Conservation (phyloP, 192 early-diverging fungal genomes). For the Coemansia sp. region DNA sequence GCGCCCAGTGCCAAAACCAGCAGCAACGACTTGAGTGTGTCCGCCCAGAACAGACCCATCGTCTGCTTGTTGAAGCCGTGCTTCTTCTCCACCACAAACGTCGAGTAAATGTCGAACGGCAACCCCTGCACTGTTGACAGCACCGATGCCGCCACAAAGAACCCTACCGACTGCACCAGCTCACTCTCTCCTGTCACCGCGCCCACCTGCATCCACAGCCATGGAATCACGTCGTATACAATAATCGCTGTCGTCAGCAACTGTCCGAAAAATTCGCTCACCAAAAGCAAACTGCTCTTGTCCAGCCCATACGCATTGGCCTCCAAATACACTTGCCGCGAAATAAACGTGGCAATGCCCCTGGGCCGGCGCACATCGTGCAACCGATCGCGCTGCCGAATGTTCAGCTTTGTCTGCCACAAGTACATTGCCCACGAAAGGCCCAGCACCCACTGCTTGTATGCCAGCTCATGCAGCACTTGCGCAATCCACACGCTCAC, state of each 20-base stretch:
- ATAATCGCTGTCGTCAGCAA: constrained; percentile 69
- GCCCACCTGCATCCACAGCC: constrained; percentile 68
- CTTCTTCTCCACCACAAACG: constrained; percentile 91
- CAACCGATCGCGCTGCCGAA: constrained; percentile 75
- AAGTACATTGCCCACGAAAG: constrained; percentile 71
- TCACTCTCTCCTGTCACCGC: constrained; percentile 59
- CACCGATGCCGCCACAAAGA: constrained; percentile 61
- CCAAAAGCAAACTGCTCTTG: constrained; percentile 76
- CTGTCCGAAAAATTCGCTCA: constrained; percentile 62
- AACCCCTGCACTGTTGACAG: constrained; percentile 66
- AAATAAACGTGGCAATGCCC: constrained; percentile 66
- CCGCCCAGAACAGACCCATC: constrained; percentile 70
- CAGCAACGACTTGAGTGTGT: constrained; percentile 71
- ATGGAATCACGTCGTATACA: constrained; percentile 69
- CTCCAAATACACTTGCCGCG: constrained; percentile 76
- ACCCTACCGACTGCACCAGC: constrained; percentile 83
- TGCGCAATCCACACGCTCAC: constrained; percentile 13
- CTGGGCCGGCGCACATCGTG: constrained; percentile 68
- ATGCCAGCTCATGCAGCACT: constrained; percentile 57
- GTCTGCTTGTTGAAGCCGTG: constrained; percentile 98
- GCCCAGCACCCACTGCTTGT: constrained; percentile 76
- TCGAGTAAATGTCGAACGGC: constrained; percentile 83
- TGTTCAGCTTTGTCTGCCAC: constrained; percentile 81
- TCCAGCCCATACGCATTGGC: constrained; percentile 84
- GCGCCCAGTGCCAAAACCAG: constrained; percentile 72